Evolutionary conservation across 306 rosid genomes (phyloP).

Genomic region (Fragaria iinumae): DNA sequence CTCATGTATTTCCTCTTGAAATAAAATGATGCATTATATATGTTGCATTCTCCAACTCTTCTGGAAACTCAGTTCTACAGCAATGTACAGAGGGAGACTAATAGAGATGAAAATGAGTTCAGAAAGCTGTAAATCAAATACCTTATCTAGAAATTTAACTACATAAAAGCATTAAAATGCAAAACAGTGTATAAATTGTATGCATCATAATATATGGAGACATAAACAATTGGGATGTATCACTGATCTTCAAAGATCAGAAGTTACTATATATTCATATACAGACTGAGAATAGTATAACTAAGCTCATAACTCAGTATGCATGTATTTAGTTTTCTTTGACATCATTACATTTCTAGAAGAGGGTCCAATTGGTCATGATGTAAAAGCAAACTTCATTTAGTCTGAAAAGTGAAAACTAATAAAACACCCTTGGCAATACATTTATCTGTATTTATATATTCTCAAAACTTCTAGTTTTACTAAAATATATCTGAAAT

Average conservation of each 20-base stretch:
- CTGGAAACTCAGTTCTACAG: not conserved
- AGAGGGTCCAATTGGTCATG: not conserved
- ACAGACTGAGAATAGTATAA: not conserved
- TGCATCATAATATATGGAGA: not conserved
- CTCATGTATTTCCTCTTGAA: not conserved
- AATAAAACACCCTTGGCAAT: not conserved
- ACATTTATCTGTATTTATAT: not conserved
- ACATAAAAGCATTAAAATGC: not conserved
- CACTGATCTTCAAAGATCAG: not conserved
- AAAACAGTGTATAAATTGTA: not conserved
- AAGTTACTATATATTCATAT: not conserved
- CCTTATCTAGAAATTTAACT: not conserved
- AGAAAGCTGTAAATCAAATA: not conserved
- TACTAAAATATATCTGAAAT: not conserved
- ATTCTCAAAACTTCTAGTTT: not conserved
- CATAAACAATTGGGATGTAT: not conserved
- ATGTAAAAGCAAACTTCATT: not conserved
- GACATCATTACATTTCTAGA: not conserved
- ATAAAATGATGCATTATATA: not conserved
- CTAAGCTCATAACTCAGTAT: not conserved
- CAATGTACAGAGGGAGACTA: not conserved
- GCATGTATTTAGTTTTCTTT: not conserved
- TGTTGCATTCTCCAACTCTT: not conserved
- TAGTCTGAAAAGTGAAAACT: not conserved
- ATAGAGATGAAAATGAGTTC: not conserved